Percentiles rank a stretch among this genome's conserved stretches.
phyloP scores from a whole-genome alignment of 2,329 filamentous ascomycete genomes.

The Penicillium sp. region DNA sequence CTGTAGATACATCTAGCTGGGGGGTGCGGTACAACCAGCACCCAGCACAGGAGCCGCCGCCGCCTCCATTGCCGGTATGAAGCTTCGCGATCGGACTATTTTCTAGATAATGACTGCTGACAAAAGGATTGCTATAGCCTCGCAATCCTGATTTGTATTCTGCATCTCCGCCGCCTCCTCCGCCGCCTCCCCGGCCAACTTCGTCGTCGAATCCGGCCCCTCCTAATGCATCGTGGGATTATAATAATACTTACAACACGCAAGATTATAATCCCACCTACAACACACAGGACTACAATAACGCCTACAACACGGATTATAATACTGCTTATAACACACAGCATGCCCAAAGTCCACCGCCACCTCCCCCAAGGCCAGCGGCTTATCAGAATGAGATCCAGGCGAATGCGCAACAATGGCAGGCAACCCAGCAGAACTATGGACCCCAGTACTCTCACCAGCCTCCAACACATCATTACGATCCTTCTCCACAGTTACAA shows the following conservation, averaged over 20 bases:
- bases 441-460: constrained; percentile 29
- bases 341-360: constrained; percentile 10
- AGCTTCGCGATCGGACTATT: background rate
- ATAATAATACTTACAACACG: background rate
- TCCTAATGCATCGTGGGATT: constrained; percentile 16
- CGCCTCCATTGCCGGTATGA: constrained; percentile 35
- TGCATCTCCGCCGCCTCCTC: constrained; percentile 1
- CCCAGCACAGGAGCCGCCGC: constrained; percentile 19
- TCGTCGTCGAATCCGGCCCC: constrained; percentile 5
- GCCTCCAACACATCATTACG: constrained; percentile 28
- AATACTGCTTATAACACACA: constrained; percentile 2
- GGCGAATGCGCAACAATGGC: constrained; percentile 22
- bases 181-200: constrained; percentile 2
- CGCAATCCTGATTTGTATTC: constrained; percentile 6
- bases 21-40: constrained; percentile 41
- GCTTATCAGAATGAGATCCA: constrained; percentile 32
- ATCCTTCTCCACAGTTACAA: constrained; percentile 20
- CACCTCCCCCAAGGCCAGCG: constrained; percentile 37
- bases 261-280: constrained; percentile 11
- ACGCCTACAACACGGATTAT: constrained; percentile 7
- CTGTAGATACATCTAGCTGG: constrained; percentile 36
- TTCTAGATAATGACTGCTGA: background rate
- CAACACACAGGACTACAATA: constrained; percentile 11
- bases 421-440: constrained; percentile 23
- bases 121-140: constrained; percentile 4